These are phyloP conservation scores for Penicillium desertorum DNA, from an alignment of 495 filamentous ascomycete genomes.

Conservation along the genomic window DNA sequence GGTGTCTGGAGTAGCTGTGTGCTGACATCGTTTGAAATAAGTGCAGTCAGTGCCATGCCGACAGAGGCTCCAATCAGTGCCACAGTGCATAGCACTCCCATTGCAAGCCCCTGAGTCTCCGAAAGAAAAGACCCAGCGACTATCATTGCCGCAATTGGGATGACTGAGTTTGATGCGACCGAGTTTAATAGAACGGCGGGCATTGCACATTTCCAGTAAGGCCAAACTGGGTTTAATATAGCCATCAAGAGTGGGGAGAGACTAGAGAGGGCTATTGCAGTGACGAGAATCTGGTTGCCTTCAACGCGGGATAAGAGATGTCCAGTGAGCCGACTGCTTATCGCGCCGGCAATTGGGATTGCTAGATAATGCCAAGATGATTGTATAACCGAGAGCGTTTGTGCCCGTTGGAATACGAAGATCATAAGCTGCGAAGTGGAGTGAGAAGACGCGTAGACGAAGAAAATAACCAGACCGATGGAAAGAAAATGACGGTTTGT, in stretches of 20 bases:
- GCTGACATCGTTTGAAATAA: conserved; percentile 49
- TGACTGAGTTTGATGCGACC: conserved; percentile 49
- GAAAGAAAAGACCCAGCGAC: conserved; percentile 32
- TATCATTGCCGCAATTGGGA: conserved; percentile 55
- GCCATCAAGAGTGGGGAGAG: conserved; percentile 36
- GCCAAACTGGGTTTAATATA: conserved; percentile 14
- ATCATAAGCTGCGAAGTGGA: conserved; percentile 47
- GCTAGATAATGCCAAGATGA: conserved; percentile 38
- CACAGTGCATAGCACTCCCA: conserved; percentile 60
- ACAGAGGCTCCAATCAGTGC: conserved; percentile 56
- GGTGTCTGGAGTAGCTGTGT: background rate
- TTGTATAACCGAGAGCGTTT: conserved; percentile 39
- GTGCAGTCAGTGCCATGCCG: conserved; percentile 49
- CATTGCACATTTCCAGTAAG: conserved; percentile 31
- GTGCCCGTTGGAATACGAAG: conserved; percentile 55
- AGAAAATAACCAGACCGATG: conserved; percentile 53
- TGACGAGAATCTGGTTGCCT: conserved; percentile 22
- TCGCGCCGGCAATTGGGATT: conserved; percentile 24
- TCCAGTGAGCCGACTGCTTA: conserved; percentile 23
- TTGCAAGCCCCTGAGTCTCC: conserved; percentile 44
- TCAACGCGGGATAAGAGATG: conserved; percentile 22
- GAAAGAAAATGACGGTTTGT: conserved; percentile 45
- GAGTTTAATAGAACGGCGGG: conserved; percentile 29
- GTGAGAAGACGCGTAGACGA: conserved; percentile 52
- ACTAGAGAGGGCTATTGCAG: conserved; percentile 15